phyloP scores from a whole-genome alignment of 2,329 filamentous ascomycete genomes.

The Trichoderma harzianum region DNA sequence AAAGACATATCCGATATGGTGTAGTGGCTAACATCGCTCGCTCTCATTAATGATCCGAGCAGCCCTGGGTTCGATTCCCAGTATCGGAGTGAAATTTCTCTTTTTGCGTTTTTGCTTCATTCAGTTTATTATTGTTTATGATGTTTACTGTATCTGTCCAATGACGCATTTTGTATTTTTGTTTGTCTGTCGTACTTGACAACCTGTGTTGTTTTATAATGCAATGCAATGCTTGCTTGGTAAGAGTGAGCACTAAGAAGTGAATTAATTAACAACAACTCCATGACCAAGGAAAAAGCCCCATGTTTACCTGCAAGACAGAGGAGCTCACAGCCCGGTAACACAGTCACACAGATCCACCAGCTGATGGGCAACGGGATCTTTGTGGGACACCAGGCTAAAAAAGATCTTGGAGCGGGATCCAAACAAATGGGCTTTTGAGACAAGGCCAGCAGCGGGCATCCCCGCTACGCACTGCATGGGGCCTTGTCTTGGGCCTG shows the following conservation, averaged over 20 bases:
- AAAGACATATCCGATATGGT: constrained; percentile 32
- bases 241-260: neutral
- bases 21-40: constrained; percentile 39
- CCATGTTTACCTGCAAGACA: constrained; percentile 3
- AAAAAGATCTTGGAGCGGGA: neutral
- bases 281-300: neutral
- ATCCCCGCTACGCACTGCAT: neutral
- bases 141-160: too few relatives aligned
- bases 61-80: constrained; percentile 22
- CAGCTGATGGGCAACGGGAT: constrained; percentile 9
- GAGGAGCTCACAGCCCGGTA: neutral
- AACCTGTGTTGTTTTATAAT: neutral
- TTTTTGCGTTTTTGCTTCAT: neutral
- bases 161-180: neutral
- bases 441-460: neutral
- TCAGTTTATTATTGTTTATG: neutral
- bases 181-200: neutral
- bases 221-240: neutral
- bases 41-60: constrained; percentile 19
- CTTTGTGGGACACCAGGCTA: neutral
- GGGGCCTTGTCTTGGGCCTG: neutral
- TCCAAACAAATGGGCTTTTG: neutral
- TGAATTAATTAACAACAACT: neutral
- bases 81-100: constrained; percentile 13
- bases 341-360: constrained; percentile 1